Evolutionary conservation across 2,329 filamentous ascomycete genomes (phyloP), one percentile per base, ranked within the genome.

Genomic region (Botrytis deweyae): DNA sequence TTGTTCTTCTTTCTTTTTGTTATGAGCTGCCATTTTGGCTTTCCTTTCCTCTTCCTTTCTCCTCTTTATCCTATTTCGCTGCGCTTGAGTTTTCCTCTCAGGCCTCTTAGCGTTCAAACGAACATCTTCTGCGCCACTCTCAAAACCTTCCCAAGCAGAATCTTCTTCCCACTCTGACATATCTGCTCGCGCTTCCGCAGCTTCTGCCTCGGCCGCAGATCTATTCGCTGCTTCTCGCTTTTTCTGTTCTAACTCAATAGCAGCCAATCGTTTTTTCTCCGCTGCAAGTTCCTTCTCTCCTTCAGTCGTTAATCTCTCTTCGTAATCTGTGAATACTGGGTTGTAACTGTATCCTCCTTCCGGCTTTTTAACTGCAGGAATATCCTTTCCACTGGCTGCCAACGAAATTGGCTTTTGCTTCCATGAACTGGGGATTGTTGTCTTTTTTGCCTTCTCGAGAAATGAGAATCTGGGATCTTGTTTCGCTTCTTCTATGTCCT

Each of bases 291-390:
- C 95, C 83, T 93, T 93, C 73, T 91, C 88, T 64, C 93, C 92
- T 82, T 97, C 93, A 61, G 89, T 86, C 33, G 88, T 87, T 63
- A 97, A 85, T 25, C 95, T 88, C 14, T 89, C 87, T 78, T 95
- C 91, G 87, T 97, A 99, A 76, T 97, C 94, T 76, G 90, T 88
- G 78, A 97, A 97, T 9, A 89, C 85, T 0, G 96, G 96, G 82
- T 99, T 99, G 85, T 99, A 99, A 79, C 93, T 97, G 82, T 91
- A 93, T 74, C 93, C 94, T 25, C 91, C 93, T 10, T 90, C 88
- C 1, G 96, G 96, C 80, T 90, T 92, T 75, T 88, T 87, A 0
- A 99, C 92, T 4, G 94, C 91, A 1, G 93, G 92, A 14, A 97
- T 86, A 0, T 88, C 83, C 82, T 95, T 97, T 55, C 94, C 95